Evolutionary conservation across 768 basidiomycete species (phyloP).

Genomic region (Boletus huronensis): DNA sequence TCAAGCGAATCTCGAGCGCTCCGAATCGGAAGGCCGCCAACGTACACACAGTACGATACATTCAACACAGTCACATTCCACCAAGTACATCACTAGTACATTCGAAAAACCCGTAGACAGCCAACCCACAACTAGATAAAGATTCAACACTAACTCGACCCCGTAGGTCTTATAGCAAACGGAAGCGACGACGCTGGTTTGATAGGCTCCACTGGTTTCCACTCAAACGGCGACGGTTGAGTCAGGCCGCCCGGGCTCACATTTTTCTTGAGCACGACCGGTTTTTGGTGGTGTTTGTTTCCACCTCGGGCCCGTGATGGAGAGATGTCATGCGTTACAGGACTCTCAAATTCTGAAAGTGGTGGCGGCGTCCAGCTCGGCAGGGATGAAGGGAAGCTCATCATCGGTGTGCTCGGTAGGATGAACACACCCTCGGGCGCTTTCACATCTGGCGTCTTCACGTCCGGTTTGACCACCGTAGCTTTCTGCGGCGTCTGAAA

Average conservation of each 20-base stretch:
- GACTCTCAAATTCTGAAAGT: slow-evolving; percentile 15
- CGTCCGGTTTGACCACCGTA: slow-evolving; percentile 3
- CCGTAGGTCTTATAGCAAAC: slow-evolving; percentile 21
- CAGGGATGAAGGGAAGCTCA: slow-evolving; percentile 25
- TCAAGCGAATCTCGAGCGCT: too few relatives aligned
- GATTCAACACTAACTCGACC: slow-evolving; percentile 8
- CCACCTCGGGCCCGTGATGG: slow-evolving; percentile 24
- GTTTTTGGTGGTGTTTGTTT: slow-evolving; percentile 34
- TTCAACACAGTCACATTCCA: background rate
- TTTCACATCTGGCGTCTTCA: slow-evolving; percentile 1
- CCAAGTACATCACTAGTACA: background rate
- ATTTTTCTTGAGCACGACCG: slow-evolving; percentile 32
- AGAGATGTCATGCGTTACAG: slow-evolving; percentile 10
- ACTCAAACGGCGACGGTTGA: slow-evolving; percentile 17
- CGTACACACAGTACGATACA: background rate
- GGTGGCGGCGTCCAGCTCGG: slow-evolving; percentile 24
- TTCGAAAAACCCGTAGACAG: background rate
- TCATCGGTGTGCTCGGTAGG: slow-evolving; percentile 18
- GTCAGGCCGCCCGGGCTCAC: slow-evolving; percentile 1
- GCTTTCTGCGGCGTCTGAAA: slow-evolving; percentile 31
- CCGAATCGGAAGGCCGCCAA: too few relatives aligned
- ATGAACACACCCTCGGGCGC: slow-evolving; percentile 2
- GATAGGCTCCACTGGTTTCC: slow-evolving; percentile 24
- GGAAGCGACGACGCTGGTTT: slow-evolving; percentile 24
- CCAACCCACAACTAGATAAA: background rate